Base-by-base conservation (phyloP, 306 rosid genomes). In the Adenanthera pavonina region DNA sequence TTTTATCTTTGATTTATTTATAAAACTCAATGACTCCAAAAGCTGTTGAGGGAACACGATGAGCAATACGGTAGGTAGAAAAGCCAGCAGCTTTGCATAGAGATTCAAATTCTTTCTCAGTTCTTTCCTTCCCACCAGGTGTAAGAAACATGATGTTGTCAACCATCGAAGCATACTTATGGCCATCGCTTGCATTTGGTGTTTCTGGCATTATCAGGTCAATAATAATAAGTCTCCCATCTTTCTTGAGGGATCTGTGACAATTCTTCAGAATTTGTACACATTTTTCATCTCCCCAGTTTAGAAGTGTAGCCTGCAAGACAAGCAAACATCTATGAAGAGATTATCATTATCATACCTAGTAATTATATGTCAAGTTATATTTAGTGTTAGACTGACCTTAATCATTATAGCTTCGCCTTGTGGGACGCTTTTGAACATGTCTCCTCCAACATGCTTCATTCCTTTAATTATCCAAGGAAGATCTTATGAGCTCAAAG, bases 111-210 rank as follows among this genome's bases (percentile, higher is more conserved):
- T 60, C 67, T 30, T 60, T 60, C 40, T 60, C 67, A 30, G 40
- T 60, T 30, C 67, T 60, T 60, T 60, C 67, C 40, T 33, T 61
- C n/a, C 68, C 68, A 13, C 68, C 68, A 61, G 7, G 5, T 57
- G 1, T 4, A 8, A 60, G 2, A 33, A 61, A 13, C 68, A 61
- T 61, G 17, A 33, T 4, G 36, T 33, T 61, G 68, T 61, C 40
- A 61, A 11, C 3, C 12, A 33, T 3, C 1, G 68, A 61, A 33
- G 3, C 68, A 30, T 11, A 13, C 40, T 25, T 61, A 12, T 61
- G 41, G 3, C 7, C 40, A 5, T 3, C 3, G 12, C n/a, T 61
- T 61, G 7, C 41, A 9, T 30, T 61, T 4, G 41, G 41, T 3
- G 11, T 4, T 61, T 61, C n/a, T 33, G 68, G 68, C 43, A 33